phyloP scores from a whole-genome alignment of 768 basidiomycete species.

The Pisolithus sp. region DNA sequence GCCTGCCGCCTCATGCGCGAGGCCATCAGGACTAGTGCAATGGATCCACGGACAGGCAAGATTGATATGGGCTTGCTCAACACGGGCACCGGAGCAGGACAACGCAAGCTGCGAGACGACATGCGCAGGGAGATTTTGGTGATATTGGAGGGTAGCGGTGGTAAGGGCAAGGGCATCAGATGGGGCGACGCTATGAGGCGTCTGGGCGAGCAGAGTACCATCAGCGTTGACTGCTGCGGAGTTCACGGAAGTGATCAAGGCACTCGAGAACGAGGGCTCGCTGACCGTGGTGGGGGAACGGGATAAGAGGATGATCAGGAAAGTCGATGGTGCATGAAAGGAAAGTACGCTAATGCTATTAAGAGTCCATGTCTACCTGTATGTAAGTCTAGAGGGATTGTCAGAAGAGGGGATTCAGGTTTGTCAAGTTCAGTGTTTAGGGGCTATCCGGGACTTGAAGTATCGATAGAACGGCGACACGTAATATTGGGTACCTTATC shows the following conservation, averaged over 20 bases:
- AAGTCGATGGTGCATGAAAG: slow-evolving; percentile 42
- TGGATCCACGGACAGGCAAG: slow-evolving; percentile 94
- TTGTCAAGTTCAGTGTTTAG: no score
- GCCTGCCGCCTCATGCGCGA: slow-evolving; percentile 94
- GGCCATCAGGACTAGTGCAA: slow-evolving; percentile 89
- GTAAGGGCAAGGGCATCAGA: slow-evolving; percentile 54
- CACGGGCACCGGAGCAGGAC: slow-evolving; percentile 85
- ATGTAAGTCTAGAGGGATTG: background rate
- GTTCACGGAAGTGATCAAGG: slow-evolving; percentile 73
- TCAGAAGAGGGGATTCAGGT: no score
- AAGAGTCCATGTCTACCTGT: background rate
- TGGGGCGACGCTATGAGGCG: slow-evolving; percentile 80
- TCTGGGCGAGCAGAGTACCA: slow-evolving; percentile 78
- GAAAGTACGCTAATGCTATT: background rate
- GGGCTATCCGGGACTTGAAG: no score
- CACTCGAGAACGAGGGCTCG: slow-evolving; percentile 78
- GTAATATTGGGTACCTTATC: no score
- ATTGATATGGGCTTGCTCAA: slow-evolving; percentile 96
- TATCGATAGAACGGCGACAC: no score
- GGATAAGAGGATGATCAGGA: slow-evolving; percentile 74
- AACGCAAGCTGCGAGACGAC: slow-evolving; percentile 82
- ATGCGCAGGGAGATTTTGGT: slow-evolving; percentile 76
- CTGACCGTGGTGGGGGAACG: slow-evolving; percentile 85
- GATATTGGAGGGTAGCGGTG: slow-evolving; percentile 49
- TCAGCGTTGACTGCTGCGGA: slow-evolving; percentile 75